phyloP scores from a whole-genome alignment of 768 basidiomycete species.

The Serendipita sp. region DNA sequence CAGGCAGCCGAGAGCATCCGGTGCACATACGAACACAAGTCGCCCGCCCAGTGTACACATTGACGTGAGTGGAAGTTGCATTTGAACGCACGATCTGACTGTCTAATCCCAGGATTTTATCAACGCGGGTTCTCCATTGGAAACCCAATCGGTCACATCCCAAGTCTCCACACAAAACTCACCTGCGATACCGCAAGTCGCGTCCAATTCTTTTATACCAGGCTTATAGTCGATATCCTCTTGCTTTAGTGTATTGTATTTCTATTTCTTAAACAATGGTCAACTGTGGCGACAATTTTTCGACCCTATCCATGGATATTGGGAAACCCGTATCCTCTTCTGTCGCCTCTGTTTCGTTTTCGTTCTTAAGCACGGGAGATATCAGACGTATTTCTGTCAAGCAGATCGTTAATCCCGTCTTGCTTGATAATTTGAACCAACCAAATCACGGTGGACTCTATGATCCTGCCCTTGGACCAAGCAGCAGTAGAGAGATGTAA shows the following conservation, averaged over 20 bases:
- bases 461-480: constrained; percentile 88
- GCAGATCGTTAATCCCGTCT: constrained; percentile 82
- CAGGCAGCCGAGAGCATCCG: constrained; percentile 49
- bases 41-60: constrained; percentile 76
- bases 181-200: neutral
- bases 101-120: constrained; percentile 1
- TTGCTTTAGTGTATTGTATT: neutral
- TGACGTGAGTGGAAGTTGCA: constrained; percentile 31
- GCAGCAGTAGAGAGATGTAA: constrained; percentile 77
- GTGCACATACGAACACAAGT: constrained; percentile 68
- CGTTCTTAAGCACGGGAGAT: constrained; percentile 77
- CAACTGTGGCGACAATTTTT: neutral
- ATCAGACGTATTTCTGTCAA: constrained; percentile 92
- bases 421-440: constrained; percentile 84
- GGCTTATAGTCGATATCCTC: neutral
- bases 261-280: neutral
- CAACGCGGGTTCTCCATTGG: neutral
- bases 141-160: neutral
- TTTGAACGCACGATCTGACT: neutral
- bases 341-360: constrained; percentile 76
- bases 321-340: constrained; percentile 74
- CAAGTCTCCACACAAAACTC: neutral
- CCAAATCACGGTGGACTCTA: constrained; percentile 89
- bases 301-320: constrained; percentile 57
- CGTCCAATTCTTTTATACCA: neutral